Evolutionary conservation across 768 basidiomycete species (phyloP), one percentile per base, ranked within the genome.

Genomic region (Pulveroboletus sp.): DNA sequence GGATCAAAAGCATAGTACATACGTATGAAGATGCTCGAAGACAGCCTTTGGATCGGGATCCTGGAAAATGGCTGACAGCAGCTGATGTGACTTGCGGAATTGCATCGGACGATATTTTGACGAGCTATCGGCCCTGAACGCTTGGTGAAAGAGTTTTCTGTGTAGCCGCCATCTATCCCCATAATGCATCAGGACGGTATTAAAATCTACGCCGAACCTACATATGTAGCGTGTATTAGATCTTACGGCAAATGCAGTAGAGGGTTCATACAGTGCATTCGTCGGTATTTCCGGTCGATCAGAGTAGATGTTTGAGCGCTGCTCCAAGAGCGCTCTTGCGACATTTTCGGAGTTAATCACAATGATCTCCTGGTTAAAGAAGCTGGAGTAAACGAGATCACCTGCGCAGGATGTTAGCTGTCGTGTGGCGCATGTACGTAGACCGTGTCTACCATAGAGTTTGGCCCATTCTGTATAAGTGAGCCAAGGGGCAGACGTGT

Each of bases 81-180:
- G 48, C 1, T 59, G 57, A 33, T 62, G 59, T 7, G 57, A 55
- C 53, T 70, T 68, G 40, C 57, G 55, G 14, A 56, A 57, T 48
- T 74, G 74, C 33, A 71, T 60, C 3, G 65, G 63, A 38, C 55
- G 59, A 46, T 67, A 74, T 8, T 49, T 48, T 14, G 51, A 27
- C 8, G 57, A 41, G 2, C 58, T 58, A 27, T 65, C 59, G 8
- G 57, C 58, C 30, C 58, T 57, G 57, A 73, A 71, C 24, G 61
- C 58, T 36, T 74, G 68, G 37, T 74, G 72, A 32, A 67, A 66
- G 5, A 71, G 50, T 32, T 66, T 60, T 49, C 72, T 56, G 33
- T 72, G 68, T 24, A 42, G 38, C 13, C 69, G 64, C 74, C 72
- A 75, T 45, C 59, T 59, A 14, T 63, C 58, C 9, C 71, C 72